Conservation (phyloP, 108 stramenopile species). For the Cyclotella kingstonii region DNA sequence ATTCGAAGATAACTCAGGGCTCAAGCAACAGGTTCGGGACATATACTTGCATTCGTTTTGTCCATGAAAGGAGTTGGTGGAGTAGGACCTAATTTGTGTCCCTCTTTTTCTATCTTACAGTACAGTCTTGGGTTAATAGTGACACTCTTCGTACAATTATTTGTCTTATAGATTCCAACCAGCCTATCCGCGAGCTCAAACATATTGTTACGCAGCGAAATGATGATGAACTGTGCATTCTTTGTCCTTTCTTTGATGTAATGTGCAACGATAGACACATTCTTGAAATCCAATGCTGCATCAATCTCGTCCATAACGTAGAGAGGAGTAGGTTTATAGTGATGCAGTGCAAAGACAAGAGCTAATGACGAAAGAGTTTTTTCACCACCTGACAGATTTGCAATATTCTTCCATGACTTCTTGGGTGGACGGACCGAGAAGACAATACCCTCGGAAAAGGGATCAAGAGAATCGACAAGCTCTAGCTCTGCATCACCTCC, state of each 20-base stretch:
- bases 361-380: slow-evolving; percentile 98
- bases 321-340: slow-evolving; percentile 99
- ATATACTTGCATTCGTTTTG: slow-evolving; percentile 22
- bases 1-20: neutral
- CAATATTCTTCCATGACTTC: slow-evolving; percentile 99
- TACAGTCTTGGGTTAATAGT: slow-evolving; percentile 86
- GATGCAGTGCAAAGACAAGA: slow-evolving; percentile 99
- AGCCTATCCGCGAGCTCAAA: slow-evolving; percentile 98
- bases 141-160: slow-evolving; percentile 95
- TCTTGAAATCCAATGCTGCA: slow-evolving; percentile 99
- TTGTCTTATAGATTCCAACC: slow-evolving; percentile 98
- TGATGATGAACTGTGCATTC: slow-evolving; percentile 99
- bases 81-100: neutral
- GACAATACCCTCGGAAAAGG: slow-evolving; percentile 97
- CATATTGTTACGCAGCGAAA: slow-evolving; percentile 99
- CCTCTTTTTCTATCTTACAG: slow-evolving; percentile 16
- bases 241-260: slow-evolving; percentile 99
- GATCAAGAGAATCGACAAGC: slow-evolving; percentile 98
- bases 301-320: slow-evolving; percentile 99
- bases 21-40: slow-evolving; percentile 10
- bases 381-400: slow-evolving; percentile 97
- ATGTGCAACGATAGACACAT: slow-evolving; percentile 98
- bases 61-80: slow-evolving; percentile 30
- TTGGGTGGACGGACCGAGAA: slow-evolving; percentile 98
- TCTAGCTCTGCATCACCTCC: slow-evolving; percentile 99